A percentile compares a stretch with the other conserved stretches of the same genome.
phyloP scores from a whole-genome alignment of 2,329 filamentous ascomycete genomes.

The Macrophomina phaseolina region DNA sequence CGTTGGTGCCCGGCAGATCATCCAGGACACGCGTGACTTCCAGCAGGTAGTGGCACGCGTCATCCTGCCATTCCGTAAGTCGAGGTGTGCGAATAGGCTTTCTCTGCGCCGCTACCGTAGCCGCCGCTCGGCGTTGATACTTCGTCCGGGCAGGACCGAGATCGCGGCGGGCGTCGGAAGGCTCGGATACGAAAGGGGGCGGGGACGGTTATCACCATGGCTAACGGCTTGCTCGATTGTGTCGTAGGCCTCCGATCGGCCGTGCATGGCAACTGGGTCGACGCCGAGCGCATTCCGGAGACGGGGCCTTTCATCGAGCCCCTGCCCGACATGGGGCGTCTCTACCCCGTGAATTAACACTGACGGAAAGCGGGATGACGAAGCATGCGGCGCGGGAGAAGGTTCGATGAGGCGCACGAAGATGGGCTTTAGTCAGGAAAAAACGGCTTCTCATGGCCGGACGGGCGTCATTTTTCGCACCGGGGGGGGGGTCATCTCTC shows the following conservation, averaged over 20 bases:
- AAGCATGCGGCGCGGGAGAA: background rate
- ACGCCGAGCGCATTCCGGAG: conserved; percentile 12
- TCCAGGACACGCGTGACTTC: conserved; percentile 15
- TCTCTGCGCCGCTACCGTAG: background rate
- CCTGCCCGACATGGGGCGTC: background rate
- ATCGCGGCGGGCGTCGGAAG: background rate
- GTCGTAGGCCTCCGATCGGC: conserved; percentile 8
- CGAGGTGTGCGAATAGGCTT: background rate
- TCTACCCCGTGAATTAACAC: background rate
- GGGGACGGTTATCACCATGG: background rate
- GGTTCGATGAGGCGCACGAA: background rate
- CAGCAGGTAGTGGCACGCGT: background rate
- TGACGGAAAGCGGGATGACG: background rate
- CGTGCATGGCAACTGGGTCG: conserved; percentile 15
- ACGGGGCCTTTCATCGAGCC: conserved; percentile 14
- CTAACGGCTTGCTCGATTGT: conserved; percentile 8
- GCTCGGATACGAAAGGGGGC: background rate
- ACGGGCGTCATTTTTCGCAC: background rate
- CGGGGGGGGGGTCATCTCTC: background rate
- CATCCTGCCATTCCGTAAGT: conserved; percentile 9
- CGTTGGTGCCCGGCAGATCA: conserved; percentile 3
- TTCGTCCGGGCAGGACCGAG: background rate
- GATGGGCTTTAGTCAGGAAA: background rate
- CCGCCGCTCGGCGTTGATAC: background rate
- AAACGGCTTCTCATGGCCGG: background rate